Evolutionary conservation across 495 filamentous ascomycete species (phyloP).

Genomic region (Neurospora sp.): DNA sequence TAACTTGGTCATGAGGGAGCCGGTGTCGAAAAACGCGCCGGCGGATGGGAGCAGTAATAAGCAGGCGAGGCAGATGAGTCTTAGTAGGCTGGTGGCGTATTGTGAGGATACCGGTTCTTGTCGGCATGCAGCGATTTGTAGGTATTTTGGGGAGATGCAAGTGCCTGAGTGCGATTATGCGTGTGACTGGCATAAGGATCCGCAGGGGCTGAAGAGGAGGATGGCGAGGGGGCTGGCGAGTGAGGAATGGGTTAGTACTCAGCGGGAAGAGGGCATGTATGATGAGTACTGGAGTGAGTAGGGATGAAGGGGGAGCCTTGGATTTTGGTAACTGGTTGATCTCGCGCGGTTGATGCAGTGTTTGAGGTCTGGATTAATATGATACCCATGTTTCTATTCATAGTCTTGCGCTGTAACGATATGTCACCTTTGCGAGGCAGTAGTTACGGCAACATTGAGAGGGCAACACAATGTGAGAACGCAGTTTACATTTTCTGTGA

Average conservation of each 20-base stretch:
- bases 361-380: background rate
- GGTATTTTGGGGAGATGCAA: constrained; percentile 67
- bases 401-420: background rate
- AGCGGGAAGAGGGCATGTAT: constrained; percentile 49
- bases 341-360: background rate
- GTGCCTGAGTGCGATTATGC: constrained; percentile 65
- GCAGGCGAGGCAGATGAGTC: constrained; percentile 32
- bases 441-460: background rate
- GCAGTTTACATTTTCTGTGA: background rate
- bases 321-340: background rate
- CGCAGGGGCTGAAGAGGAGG: constrained; percentile 47
- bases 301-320: background rate
- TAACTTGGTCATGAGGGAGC: constrained; percentile 42
- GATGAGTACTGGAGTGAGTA: constrained; percentile 30
- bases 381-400: background rate
- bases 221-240: constrained; percentile 53
- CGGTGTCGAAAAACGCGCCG: constrained; percentile 21
- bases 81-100: constrained; percentile 59
- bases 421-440: background rate
- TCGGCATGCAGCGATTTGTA: constrained; percentile 65
- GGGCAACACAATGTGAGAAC: background rate
- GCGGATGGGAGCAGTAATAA: constrained; percentile 14
- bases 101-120: constrained; percentile 68
- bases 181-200: constrained; percentile 85
- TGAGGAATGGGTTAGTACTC: constrained; percentile 68